phyloP scores from a whole-genome alignment of 1,284 basidiomycete species.

The Boletellus deceptivus region DNA sequence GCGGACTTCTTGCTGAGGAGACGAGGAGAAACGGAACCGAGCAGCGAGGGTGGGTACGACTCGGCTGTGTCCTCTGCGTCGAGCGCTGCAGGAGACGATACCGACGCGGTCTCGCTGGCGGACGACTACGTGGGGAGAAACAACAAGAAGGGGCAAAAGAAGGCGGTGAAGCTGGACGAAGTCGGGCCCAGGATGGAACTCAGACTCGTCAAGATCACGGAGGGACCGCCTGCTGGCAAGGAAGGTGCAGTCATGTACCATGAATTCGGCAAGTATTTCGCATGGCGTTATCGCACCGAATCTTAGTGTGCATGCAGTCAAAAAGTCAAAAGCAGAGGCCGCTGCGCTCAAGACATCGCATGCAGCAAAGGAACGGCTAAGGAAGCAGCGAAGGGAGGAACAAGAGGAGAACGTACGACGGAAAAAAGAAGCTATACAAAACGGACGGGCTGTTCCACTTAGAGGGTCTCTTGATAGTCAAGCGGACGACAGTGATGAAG shows the following conservation, averaged over 20 bases:
- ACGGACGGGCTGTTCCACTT: constrained; percentile 25
- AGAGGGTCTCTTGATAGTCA: constrained; percentile 37
- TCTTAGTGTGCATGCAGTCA: constrained; percentile 50
- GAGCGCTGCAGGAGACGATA: constrained; percentile 83
- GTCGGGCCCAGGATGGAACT: constrained; percentile 96
- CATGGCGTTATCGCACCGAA: constrained; percentile 2
- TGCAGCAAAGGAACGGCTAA: constrained; percentile 70
- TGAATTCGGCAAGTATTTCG: constrained; percentile 68
- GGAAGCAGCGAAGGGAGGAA: constrained; percentile 76
- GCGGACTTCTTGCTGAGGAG: constrained; percentile 90
- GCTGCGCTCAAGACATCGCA: constrained; percentile 68
- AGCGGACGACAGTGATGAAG: constrained; percentile 35
- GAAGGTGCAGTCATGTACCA: constrained; percentile 91
- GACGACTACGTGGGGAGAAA: constrained; percentile 94
- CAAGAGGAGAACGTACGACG: constrained; percentile 85
- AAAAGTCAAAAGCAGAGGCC: constrained; percentile 76
- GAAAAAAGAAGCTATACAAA: constrained; percentile 58
- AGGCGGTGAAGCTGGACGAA: constrained; percentile 91
- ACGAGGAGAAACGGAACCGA: constrained; percentile 60
- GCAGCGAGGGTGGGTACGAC: constrained; percentile 78
- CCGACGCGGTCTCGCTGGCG: constrained; percentile 78
- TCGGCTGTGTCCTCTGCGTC: constrained; percentile 72
- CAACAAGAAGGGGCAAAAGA: constrained; percentile 86
- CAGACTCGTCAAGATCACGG: constrained; percentile 89
- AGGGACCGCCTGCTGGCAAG: constrained; percentile 82